Evolutionary conservation across 805 yeast species (phyloP).

Genomic region (Cyberlindnera japonica): DNA sequence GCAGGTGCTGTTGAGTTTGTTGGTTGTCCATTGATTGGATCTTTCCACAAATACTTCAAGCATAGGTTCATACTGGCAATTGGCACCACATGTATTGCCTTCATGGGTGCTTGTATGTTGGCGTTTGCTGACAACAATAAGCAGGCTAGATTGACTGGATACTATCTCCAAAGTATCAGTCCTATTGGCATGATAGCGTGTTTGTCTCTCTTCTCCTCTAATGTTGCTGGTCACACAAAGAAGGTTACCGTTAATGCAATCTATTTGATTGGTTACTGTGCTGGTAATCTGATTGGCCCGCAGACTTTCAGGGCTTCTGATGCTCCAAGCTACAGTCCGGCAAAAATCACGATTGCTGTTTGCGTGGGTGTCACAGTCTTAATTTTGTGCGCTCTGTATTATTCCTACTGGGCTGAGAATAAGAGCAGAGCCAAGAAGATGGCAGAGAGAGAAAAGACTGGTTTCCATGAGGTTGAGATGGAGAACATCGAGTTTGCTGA

Average conservation of each 20-base stretch:
- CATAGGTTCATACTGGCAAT: not conserved
- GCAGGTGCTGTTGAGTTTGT: conserved; percentile 30
- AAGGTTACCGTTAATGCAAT: not conserved
- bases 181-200: not conserved
- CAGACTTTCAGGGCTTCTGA: not conserved
- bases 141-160: not conserved
- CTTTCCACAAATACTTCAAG: not conserved
- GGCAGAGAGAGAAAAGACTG: not conserved
- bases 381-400: not conserved
- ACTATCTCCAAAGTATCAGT: not conserved
- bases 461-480: not conserved
- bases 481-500: not conserved
- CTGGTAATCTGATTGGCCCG: not conserved
- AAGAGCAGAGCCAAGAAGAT: not conserved
- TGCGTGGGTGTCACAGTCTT: not conserved
- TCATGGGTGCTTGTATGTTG: not conserved
- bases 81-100: not conserved
- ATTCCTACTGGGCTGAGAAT: not conserved
- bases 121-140: not conserved
- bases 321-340: not conserved
- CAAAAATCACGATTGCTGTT: not conserved
- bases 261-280: not conserved
- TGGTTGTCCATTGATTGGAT: not conserved
- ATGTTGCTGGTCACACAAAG: not conserved
- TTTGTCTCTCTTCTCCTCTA: not conserved